Evolutionary conservation across 1,284 basidiomycete genomes (phyloP).

Genomic region (Rhodotorula sp.): DNA sequence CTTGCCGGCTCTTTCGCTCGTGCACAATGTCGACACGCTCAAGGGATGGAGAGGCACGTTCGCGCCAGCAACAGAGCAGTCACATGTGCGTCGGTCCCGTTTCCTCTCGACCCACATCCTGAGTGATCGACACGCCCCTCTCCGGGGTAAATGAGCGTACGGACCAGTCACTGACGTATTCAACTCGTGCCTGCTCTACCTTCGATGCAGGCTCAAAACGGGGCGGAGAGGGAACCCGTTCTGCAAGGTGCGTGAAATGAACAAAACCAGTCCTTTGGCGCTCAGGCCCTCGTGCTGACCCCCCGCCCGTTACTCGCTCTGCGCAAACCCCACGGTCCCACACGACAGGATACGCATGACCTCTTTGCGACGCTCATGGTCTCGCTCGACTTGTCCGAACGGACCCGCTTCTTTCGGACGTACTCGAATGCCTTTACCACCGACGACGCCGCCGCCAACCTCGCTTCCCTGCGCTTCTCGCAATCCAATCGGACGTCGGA

Average conservation of each 20-base stretch:
- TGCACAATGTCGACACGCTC: constrained; percentile 17
- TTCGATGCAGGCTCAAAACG: constrained; percentile 43
- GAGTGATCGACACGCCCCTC: not conserved
- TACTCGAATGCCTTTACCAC: constrained; percentile 95
- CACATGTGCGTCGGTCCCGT: constrained; percentile 29
- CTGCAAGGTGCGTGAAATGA: constrained; percentile 43
- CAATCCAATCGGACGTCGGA: constrained; percentile 98
- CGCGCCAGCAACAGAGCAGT: constrained; percentile 41
- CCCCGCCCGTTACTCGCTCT: not conserved
- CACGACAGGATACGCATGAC: constrained; percentile 87
- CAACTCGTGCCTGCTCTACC: not conserved
- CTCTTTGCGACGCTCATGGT: constrained; percentile 96
- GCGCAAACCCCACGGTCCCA: not conserved
- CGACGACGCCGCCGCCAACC: constrained; percentile 90
- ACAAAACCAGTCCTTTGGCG: no score
- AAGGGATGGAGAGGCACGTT: constrained; percentile 19
- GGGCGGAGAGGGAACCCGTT: constrained; percentile 47
- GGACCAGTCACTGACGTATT: not conserved
- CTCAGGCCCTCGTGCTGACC: not conserved
- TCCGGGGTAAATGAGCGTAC: not conserved
- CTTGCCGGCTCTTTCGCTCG: no score
- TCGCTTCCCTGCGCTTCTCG: constrained; percentile 95
- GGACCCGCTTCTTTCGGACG: constrained; percentile 93
- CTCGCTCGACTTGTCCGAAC: constrained; percentile 80
- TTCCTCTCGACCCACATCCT: no score